phyloP scores from a whole-genome alignment of 495 filamentous ascomycete species.

The Xylaria scruposa region DNA sequence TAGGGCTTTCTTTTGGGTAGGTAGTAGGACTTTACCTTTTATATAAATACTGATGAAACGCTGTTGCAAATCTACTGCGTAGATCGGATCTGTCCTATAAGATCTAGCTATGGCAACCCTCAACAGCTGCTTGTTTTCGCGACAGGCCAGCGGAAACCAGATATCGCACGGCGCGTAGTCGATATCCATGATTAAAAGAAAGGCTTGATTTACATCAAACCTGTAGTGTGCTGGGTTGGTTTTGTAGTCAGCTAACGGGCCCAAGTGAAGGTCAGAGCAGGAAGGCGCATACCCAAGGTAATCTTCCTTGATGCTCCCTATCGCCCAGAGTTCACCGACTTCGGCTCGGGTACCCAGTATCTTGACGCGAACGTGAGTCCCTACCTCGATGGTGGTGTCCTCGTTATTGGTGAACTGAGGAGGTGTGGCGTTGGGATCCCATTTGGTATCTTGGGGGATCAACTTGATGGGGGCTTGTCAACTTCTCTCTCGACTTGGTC shows the following conservation, averaged over 20 bases:
- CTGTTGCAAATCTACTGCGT: constrained; percentile 22
- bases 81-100: constrained; percentile 27
- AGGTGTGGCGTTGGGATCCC: constrained; percentile 87
- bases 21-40: constrained; percentile 28
- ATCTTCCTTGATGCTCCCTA: constrained; percentile 95
- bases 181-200: constrained; percentile 12
- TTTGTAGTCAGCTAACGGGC: constrained; percentile 6
- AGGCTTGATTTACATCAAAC: constrained; percentile 20
- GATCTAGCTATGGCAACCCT: constrained; percentile 23
- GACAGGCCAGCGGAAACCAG: constrained; percentile 14
- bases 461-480: constrained; percentile 62
- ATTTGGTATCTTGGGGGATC: constrained; percentile 91
- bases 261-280: neutral
- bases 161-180: constrained; percentile 1
- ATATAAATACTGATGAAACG: constrained; percentile 25
- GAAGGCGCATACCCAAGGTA: constrained; percentile 57
- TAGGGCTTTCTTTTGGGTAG: constrained; percentile 13
- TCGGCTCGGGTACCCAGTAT: constrained; percentile 91
- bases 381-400: constrained; percentile 92
- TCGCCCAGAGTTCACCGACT: constrained; percentile 91
- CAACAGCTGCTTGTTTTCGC: constrained; percentile 9
- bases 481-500: constrained; percentile 17
- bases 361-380: constrained; percentile 90
- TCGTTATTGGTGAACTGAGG: constrained; percentile 85
- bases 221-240: constrained; percentile 23